A percentile compares a stretch with the other conserved stretches of the same genome.
Evolutionary conservation across 257 asterid genomes (phyloP).

Genomic region (Solanum corneliomulleri): DNA sequence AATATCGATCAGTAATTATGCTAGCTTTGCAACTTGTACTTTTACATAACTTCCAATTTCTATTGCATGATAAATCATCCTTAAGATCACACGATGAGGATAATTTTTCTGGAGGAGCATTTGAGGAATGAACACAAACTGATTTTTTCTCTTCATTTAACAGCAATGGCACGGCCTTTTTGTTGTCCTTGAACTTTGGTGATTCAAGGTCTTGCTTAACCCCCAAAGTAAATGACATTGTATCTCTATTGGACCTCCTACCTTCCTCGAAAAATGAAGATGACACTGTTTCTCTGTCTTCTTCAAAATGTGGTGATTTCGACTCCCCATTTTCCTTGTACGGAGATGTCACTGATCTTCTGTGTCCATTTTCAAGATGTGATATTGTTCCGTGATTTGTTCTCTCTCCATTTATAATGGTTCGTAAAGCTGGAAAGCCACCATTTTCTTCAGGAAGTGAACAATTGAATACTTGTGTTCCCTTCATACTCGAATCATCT

Average conservation of each 20-base stretch:
- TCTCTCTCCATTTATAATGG: not conserved
- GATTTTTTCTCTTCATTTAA: not conserved
- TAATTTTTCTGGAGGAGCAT: not conserved
- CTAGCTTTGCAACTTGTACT: conserved; percentile 77
- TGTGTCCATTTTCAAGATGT: not conserved
- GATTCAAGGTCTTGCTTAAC: conserved; percentile 18
- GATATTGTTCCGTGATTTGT: conserved; percentile 8
- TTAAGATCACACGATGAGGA: not conserved
- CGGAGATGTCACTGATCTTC: conserved; percentile 2
- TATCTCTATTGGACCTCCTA: not conserved
- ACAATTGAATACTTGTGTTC: conserved; percentile 7
- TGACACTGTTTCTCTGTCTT: conserved; percentile 18
- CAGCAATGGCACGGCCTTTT: conserved; percentile 4
- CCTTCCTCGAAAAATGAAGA: conserved; percentile 12
- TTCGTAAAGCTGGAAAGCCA: conserved; percentile 8
- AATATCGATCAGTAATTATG: conserved; percentile 19
- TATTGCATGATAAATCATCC: not conserved
- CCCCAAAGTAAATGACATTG: not conserved
- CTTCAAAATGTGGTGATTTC: conserved; percentile 3
- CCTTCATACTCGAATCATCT: conserved; percentile 24
- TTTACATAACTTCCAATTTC: conserved; percentile 23
- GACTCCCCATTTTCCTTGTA: conserved; percentile 16
- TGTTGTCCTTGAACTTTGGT: conserved; percentile 11
- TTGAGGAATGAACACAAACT: not conserved
- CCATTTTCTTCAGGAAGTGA: conserved; percentile 15